phyloP scores from a whole-genome alignment of 1,139 yeast species.

The Yamadazyma oceani region DNA sequence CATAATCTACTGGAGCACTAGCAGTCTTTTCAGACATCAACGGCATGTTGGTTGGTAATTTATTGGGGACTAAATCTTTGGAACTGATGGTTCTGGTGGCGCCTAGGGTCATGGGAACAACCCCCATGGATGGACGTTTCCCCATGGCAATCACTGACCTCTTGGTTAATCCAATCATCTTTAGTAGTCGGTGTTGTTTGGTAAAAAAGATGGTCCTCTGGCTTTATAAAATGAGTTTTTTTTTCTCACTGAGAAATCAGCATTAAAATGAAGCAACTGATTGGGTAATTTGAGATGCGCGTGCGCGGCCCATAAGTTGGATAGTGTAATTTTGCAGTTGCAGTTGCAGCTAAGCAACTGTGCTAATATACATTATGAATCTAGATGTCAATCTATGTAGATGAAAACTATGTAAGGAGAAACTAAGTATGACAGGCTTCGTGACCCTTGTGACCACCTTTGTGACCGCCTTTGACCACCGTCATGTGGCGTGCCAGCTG shows the following conservation, averaged over 20 bases:
- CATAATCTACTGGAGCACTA: slow-evolving; percentile 67
- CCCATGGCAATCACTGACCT: slow-evolving; percentile 10
- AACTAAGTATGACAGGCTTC: no score
- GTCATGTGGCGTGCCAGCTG: no score
- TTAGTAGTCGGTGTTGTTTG: neutral
- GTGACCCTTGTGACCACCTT: no score
- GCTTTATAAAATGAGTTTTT: slow-evolving; percentile 2
- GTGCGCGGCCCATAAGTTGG: neutral
- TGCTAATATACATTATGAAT: no score
- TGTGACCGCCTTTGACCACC: no score
- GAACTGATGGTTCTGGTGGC: slow-evolving; percentile 34
- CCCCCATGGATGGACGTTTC: slow-evolving; percentile 13
- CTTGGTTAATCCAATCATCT: slow-evolving; percentile 12
- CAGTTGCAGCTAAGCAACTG: no score
- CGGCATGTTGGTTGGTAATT: slow-evolving; percentile 45
- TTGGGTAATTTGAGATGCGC: slow-evolving; percentile 11
- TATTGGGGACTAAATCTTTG: slow-evolving; percentile 46
- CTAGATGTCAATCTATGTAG: no score
- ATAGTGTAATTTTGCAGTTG: neutral
- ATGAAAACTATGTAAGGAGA: no score
- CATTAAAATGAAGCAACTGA: slow-evolving; percentile 17
- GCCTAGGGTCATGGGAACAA: neutral
- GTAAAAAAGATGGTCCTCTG: slow-evolving; percentile 1
- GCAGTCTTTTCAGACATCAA: slow-evolving; percentile 48
- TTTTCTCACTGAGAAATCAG: slow-evolving; percentile 15